A percentile compares a stretch with the other conserved stretches of the same genome.
phyloP scores from a whole-genome alignment of 2,329 filamentous ascomycete genomes.

The Cryoendolithus antarcticus region DNA sequence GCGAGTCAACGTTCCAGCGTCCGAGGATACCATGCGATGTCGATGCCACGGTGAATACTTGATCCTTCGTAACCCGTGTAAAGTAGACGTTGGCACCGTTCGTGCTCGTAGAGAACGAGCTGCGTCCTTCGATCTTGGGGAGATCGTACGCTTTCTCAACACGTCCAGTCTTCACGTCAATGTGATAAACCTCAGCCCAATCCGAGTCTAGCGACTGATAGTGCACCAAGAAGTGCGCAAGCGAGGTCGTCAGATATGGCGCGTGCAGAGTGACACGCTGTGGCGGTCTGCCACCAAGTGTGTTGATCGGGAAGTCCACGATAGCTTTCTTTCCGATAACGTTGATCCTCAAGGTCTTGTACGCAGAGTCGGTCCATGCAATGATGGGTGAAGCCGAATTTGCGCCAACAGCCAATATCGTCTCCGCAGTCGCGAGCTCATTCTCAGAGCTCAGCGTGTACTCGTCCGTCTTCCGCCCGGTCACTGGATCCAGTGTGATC shows the following conservation, averaged over 20 bases:
- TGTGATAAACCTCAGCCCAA: conserved; percentile 76
- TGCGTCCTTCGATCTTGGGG: conserved; percentile 55
- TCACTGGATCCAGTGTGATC: conserved; percentile 57
- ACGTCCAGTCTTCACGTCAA: conserved; percentile 56
- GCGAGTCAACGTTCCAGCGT: conserved; percentile 49
- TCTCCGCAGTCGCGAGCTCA: conserved; percentile 52
- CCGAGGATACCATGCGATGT: conserved; percentile 63
- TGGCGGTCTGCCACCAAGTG: conserved; percentile 22
- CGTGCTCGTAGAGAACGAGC: conserved; percentile 68
- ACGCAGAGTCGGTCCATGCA: conserved; percentile 57
- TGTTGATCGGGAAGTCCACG: conserved; percentile 31
- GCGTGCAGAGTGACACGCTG: conserved; percentile 56
- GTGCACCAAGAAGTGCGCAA: conserved; percentile 76
- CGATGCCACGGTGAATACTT: conserved; percentile 64
- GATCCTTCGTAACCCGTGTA: conserved; percentile 63
- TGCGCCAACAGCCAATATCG: conserved; percentile 62
- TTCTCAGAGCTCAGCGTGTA: conserved; percentile 60
- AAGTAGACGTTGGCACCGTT: conserved; percentile 78
- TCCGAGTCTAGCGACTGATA: conserved; percentile 58
- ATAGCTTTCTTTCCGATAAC: conserved; percentile 44
- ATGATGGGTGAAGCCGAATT: conserved; percentile 64
- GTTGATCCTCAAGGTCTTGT: conserved; percentile 56
- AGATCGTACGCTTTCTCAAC: conserved; percentile 71
- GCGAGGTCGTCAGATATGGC: conserved; percentile 56
- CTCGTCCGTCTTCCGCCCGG: conserved; percentile 60